phyloP scores from a whole-genome alignment of 2,329 filamentous ascomycete species.

The Fusarium annulatum region DNA sequence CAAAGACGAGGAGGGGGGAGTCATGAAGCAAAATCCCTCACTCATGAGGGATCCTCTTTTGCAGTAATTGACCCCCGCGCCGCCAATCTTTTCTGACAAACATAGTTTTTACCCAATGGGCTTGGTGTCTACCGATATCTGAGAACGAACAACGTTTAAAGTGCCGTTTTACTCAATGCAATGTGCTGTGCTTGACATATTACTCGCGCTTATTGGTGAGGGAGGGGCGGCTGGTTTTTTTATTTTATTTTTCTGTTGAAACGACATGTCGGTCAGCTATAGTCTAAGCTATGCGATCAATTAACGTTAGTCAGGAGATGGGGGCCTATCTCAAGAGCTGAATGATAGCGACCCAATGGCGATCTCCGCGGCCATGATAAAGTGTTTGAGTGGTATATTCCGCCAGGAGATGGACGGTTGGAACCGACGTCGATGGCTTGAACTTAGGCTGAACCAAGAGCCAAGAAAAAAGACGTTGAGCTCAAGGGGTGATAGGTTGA shows the following conservation, averaged over 20 bases:
- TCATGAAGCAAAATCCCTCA: slow-evolving; percentile 42
- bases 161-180: slow-evolving; percentile 36
- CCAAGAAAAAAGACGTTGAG: slow-evolving; percentile 1
- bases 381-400: neutral
- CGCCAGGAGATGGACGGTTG: slow-evolving; percentile 1
- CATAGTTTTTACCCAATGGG: slow-evolving; percentile 35
- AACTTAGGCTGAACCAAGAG: slow-evolving; percentile 15
- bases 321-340: slow-evolving; percentile 24
- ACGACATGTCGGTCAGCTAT: slow-evolving; percentile 33
- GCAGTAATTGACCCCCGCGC: slow-evolving; percentile 25
- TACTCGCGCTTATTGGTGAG: slow-evolving; percentile 29
- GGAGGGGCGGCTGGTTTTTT: slow-evolving; percentile 32
- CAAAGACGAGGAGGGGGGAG: slow-evolving; percentile 16
- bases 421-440: slow-evolving; percentile 11
- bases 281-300: slow-evolving; percentile 2
- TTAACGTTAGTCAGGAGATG: slow-evolving; percentile 26
- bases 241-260: slow-evolving; percentile 32
- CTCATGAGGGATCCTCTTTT: slow-evolving; percentile 24
- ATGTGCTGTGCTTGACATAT: slow-evolving; percentile 36
- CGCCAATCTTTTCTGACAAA: slow-evolving; percentile 11
- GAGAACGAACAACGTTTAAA: slow-evolving; percentile 23
- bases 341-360: slow-evolving; percentile 4
- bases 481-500: slow-evolving; percentile 4
- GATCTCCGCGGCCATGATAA: slow-evolving; percentile 21
- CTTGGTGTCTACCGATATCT: slow-evolving; percentile 38